Evolutionary conservation across 306 rosid species (phyloP).

Genomic region (Purshia tridentata): DNA sequence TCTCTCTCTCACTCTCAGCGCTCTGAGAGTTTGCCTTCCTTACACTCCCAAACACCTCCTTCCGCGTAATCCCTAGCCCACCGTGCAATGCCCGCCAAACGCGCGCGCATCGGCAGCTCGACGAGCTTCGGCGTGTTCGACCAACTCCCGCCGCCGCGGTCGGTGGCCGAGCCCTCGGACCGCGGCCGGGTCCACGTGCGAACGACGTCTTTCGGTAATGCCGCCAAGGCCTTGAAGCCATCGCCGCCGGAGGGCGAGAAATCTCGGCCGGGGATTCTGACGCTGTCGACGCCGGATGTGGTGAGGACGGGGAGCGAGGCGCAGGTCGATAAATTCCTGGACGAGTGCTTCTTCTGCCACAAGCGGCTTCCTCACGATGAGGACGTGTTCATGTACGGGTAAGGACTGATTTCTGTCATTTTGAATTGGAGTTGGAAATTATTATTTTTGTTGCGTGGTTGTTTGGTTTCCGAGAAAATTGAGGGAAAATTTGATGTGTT

Average conservation of each 20-base stretch:
- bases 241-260: not conserved
- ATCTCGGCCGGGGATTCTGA: not conserved
- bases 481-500: not conserved
- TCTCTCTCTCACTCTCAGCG: too few relatives aligned
- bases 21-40: not conserved
- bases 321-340: constrained; percentile 11
- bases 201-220: not conserved
- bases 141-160: not conserved
- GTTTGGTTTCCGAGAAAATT: not conserved
- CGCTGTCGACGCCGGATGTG: constrained; percentile 16
- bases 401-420: not conserved
- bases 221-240: constrained; percentile 13
- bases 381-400: constrained; percentile 31
- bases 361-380: constrained; percentile 5
- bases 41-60: not conserved
- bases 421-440: not conserved
- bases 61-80: constrained; percentile 19
- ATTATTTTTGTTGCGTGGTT: not conserved
- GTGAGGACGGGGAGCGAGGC: not conserved
- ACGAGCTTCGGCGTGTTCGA: constrained; percentile 4
- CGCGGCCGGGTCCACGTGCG: not conserved
- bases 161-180: not conserved
- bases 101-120: not conserved
- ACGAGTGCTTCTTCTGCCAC: constrained; percentile 22
- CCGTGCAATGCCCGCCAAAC: not conserved